Evolutionary conservation across 139 green algal genomes (phyloP).

Genomic region (Parachlorella kessleri): DNA sequence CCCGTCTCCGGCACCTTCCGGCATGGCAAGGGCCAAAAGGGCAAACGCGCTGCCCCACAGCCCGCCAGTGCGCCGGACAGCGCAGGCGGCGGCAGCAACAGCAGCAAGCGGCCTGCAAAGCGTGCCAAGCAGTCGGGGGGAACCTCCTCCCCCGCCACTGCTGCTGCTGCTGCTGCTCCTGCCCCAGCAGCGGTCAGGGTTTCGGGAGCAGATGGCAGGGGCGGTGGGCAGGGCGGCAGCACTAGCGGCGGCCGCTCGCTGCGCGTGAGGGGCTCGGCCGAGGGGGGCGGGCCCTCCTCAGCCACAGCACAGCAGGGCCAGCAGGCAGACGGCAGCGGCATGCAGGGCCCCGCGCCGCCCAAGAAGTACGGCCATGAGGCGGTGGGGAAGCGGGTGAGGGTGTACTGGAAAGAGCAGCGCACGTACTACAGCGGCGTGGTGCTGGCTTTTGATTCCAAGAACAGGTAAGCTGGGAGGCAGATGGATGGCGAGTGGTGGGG

Average conservation of each 20-base stretch:
- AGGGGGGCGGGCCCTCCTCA: too few relatives aligned
- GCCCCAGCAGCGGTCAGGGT: too few relatives aligned
- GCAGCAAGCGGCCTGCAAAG: neutral
- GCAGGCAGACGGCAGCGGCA: neutral
- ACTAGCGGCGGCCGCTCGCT: neutral
- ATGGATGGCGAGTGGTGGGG: neutral
- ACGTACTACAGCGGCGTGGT: slow-evolving; percentile 29
- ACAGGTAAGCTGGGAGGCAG: neutral
- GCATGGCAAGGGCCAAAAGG: neutral
- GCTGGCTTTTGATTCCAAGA: neutral
- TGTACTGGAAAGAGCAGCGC: slow-evolving; percentile 36
- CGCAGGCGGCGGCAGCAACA: too few relatives aligned
- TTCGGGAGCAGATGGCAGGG: too few relatives aligned
- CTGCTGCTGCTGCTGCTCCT: too few relatives aligned
- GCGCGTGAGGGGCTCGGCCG: neutral
- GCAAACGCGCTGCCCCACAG: neutral
- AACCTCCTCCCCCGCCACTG: neutral
- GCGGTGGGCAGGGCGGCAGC: neutral
- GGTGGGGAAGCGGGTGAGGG: slow-evolving; percentile 17
- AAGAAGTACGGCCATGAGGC: neutral
- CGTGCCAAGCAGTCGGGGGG: neutral
- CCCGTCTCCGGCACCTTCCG: neutral
- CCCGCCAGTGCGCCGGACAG: too few relatives aligned
- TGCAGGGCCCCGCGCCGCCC: too few relatives aligned
- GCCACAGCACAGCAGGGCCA: neutral